These are phyloP conservation scores for Sporothrix phasma DNA, from an alignment of 2,329 filamentous ascomycete species.

Conservation along the genomic window DNA sequence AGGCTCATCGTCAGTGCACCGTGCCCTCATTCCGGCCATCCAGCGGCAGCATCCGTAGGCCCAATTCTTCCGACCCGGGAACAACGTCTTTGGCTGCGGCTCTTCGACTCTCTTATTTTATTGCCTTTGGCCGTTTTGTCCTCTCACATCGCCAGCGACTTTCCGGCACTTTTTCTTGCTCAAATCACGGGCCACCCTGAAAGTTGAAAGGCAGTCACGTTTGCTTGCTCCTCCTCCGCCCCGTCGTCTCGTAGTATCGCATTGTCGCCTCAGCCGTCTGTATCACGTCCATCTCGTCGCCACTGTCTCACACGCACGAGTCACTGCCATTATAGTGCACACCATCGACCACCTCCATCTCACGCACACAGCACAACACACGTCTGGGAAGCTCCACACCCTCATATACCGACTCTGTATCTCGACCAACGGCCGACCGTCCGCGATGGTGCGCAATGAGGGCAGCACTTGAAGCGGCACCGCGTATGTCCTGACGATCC, in stretches of 20 bases:
- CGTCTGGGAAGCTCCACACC: not conserved
- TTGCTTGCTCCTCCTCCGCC: not conserved
- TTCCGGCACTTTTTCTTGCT: not conserved
- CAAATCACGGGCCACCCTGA: slow-evolving; percentile 1
- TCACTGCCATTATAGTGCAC: not conserved
- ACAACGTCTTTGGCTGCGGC: not conserved
- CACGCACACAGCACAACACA: not conserved
- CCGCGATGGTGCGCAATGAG: slow-evolving; percentile 20
- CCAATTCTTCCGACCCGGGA: not conserved
- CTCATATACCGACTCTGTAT: not conserved
- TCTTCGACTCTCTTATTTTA: not conserved
- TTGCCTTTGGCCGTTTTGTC: not conserved
- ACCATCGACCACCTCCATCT: not conserved
- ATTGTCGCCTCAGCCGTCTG: too few species aligned
- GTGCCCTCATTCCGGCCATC: not conserved
- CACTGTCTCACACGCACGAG: slow-evolving; percentile 6
- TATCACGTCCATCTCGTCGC: not conserved
- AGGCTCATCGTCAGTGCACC: not conserved
- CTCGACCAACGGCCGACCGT: not conserved
- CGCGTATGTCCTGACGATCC: slow-evolving; percentile 21
- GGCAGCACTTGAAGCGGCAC: slow-evolving; percentile 24
- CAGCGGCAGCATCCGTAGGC: slow-evolving; percentile 2
- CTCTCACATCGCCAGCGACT: not conserved
- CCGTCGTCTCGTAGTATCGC: not conserved
- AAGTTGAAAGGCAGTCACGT: not conserved